phyloP scores from a whole-genome alignment of 192 early-diverging fungal genomes.

The Rhizophagus clarus region DNA sequence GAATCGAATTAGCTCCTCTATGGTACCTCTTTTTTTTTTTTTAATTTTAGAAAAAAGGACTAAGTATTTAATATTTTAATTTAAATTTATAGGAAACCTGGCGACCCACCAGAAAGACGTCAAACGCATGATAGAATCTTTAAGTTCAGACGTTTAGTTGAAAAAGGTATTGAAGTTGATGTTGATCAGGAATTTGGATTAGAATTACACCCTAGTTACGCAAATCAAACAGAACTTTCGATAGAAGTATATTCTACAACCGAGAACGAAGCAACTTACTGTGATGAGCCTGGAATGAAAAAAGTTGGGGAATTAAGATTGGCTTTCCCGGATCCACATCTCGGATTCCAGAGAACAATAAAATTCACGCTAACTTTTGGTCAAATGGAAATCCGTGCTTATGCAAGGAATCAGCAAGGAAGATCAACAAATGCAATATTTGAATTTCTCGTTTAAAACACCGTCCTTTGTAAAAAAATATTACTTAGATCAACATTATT shows the following conservation, averaged over 20 bases:
- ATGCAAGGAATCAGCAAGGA: neutral
- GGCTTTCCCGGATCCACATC: constrained; percentile 13
- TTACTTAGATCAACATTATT: too few species aligned
- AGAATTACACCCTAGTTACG: constrained; percentile 4
- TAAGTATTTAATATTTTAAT: too few species aligned
- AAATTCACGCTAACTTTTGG: constrained; percentile 14
- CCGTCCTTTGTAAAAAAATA: too few species aligned
- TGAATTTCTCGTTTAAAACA: neutral
- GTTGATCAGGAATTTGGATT: constrained; percentile 11
- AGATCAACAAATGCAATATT: neutral
- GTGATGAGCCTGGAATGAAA: constrained; percentile 22
- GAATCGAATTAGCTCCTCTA: constrained; percentile 15
- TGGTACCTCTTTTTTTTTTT: neutral
- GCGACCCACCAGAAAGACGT: constrained; percentile 10
- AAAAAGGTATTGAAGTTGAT: constrained; percentile 1
- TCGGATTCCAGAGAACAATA: constrained; percentile 8
- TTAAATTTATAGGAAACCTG: neutral
- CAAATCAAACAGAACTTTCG: neutral
- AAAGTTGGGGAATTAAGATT: constrained; percentile 8
- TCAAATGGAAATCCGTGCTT: constrained; percentile 18
- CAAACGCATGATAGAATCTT: neutral
- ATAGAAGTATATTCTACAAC: constrained; percentile 3
- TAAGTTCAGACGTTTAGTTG: neutral
- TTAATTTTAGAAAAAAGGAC: too few species aligned
- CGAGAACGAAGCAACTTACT: neutral